Percentiles rank a stretch among this genome's conserved stretches.
These are phyloP conservation scores for Lagerstroemia speciosa DNA, from an alignment of 345 rosid species.

Conservation along the genomic window DNA sequence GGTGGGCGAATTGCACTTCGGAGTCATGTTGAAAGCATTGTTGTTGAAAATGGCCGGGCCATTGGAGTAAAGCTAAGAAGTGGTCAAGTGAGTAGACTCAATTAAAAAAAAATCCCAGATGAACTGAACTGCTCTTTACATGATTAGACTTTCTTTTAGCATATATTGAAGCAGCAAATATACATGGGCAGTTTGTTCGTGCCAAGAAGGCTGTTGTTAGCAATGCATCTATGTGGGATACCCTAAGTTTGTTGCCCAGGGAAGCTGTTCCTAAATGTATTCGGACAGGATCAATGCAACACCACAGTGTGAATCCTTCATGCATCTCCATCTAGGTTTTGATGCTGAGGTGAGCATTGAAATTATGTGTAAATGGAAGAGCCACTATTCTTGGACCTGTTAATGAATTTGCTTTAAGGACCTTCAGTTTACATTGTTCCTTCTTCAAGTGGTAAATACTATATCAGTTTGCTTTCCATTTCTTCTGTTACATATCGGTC, in stretches of 20 bases:
- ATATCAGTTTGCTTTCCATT: not conserved
- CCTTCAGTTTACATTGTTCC: not conserved
- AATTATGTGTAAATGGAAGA: not conserved
- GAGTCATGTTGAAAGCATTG: slow-evolving; percentile 74
- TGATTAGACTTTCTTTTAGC: not conserved
- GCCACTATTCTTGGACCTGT: not conserved
- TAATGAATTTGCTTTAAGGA: not conserved
- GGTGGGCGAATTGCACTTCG: slow-evolving; percentile 62
- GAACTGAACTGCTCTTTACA: not conserved
- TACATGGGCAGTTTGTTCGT: slow-evolving; percentile 49
- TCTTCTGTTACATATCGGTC: not conserved
- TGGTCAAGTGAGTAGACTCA: slow-evolving; percentile 67
- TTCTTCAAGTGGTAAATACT: not conserved
- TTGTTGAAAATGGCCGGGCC: slow-evolving; percentile 67
- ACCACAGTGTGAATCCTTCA: slow-evolving; percentile 86
- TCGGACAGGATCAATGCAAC: slow-evolving; percentile 37
- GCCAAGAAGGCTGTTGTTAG: slow-evolving; percentile 88
- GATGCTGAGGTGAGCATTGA: slow-evolving; percentile 49
- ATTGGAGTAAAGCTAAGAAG: slow-evolving; percentile 70
- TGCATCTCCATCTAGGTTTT: slow-evolving; percentile 97
- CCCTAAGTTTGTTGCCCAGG: slow-evolving; percentile 54
- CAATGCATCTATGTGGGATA: slow-evolving; percentile 96
- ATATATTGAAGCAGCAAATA: slow-evolving; percentile 2
- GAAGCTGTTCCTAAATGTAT: slow-evolving; percentile 53
- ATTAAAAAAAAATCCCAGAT: not conserved